These are phyloP conservation scores for Microdochium trichocladiopsis DNA, from an alignment of 2,329 filamentous ascomycete species.

Conservation along the genomic window DNA sequence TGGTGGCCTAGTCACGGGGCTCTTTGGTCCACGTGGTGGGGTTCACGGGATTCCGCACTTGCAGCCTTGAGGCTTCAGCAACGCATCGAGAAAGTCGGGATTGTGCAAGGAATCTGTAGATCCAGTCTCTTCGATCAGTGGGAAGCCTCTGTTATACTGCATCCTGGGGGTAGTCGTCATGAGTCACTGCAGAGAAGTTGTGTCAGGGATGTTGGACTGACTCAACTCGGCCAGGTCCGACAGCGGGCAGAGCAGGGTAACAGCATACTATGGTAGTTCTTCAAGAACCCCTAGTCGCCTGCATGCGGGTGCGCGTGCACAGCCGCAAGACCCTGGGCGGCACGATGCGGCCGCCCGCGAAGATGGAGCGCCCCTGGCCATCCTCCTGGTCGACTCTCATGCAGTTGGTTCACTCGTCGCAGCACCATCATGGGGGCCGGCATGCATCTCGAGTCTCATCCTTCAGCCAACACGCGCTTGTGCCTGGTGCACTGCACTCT, in stretches of 20 bases:
- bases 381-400: neutral
- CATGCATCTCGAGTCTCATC: neutral
- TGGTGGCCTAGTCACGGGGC: no score
- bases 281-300: conserved; percentile 6
- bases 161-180: neutral
- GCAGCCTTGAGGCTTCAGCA: no score
- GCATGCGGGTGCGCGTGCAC: neutral
- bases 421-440: neutral
- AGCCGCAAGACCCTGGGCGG: neutral
- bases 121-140: neutral
- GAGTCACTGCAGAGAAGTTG: neutral
- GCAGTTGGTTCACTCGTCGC: neutral
- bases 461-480: neutral
- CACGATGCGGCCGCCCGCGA: neutral
- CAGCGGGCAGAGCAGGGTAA: no score
- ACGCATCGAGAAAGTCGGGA: no score
- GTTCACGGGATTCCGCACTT: neutral
- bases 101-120: no score
- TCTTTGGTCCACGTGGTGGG: neutral
- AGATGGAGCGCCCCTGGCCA: neutral
- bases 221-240: neutral
- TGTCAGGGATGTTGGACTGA: neutral
- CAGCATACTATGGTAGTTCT: no score
- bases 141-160: neutral
- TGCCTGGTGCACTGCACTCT: no score